phyloP scores from a whole-genome alignment of 139 green algal species.

The Limnomonas spitsbergensis region DNA sequence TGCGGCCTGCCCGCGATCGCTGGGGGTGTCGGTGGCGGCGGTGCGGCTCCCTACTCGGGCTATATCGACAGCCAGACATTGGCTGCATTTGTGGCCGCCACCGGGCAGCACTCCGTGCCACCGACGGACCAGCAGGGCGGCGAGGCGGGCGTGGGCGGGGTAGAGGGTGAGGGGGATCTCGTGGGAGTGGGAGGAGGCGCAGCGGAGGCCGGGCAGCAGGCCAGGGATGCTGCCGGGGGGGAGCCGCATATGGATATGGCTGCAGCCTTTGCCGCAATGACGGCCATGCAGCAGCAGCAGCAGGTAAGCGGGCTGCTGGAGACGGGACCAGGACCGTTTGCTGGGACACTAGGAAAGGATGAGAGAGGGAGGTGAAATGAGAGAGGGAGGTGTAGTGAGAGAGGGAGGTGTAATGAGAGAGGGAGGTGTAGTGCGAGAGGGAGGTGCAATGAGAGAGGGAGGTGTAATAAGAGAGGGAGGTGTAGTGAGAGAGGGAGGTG shows the following conservation, averaged over 20 bases:
- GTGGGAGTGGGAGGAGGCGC: not conserved
- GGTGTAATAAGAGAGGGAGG: no score
- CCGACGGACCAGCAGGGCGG: not conserved
- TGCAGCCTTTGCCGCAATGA: not conserved
- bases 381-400: no score
- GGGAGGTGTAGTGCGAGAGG: no score
- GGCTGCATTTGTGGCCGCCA: not conserved
- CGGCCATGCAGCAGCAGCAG: slow-evolving; percentile 5
- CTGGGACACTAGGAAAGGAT: no score
- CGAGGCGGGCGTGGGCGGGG: not conserved
- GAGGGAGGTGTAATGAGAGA: no score
- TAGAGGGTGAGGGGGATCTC: not conserved
- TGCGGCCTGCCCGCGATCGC: not conserved
- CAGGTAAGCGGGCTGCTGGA: not conserved
- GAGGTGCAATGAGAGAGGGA: no score
- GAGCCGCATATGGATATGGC: not conserved
- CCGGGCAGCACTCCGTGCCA: not conserved
- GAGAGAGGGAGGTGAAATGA: no score
- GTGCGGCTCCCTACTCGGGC: not conserved
- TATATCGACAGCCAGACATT: not conserved
- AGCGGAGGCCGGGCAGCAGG: not conserved
- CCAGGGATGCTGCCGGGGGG: not conserved
- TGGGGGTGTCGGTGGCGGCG: not conserved
- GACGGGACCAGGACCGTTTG: not conserved
- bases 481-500: no score